Evolutionary conservation across 2,329 filamentous ascomycete species (phyloP).

Genomic region (Trichothecium sympodiale): DNA sequence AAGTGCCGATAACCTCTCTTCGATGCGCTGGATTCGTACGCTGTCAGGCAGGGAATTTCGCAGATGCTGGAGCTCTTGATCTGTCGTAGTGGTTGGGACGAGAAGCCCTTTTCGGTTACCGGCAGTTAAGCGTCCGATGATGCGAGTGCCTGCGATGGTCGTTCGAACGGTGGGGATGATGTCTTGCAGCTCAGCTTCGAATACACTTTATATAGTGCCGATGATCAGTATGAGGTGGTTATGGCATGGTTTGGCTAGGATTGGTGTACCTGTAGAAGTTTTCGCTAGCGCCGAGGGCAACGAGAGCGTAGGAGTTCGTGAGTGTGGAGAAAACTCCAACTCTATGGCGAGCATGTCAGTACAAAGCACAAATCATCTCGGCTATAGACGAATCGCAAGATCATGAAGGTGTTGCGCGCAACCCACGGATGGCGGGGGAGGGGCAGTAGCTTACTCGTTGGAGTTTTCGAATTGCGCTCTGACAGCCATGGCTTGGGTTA

Average conservation of each 20-base stretch:
- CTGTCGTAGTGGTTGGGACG: conserved; percentile 89
- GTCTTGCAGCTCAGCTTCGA: conserved; percentile 95
- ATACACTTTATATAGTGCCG: conserved; percentile 49
- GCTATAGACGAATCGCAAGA: too few species aligned
- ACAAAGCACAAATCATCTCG: too few species aligned
- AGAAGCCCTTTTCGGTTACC: conserved; percentile 95
- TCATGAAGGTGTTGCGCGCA: too few species aligned
- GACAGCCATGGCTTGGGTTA: conserved; percentile 44
- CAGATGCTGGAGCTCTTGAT: conserved; percentile 96
- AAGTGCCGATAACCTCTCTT: conserved; percentile 89
- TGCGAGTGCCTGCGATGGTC: conserved; percentile 91
- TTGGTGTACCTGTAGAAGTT: conserved; percentile 83
- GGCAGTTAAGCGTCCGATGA: conserved; percentile 89
- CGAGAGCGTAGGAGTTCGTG: conserved; percentile 93
- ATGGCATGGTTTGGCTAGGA: too few species aligned
- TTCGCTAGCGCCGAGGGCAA: conserved; percentile 89
- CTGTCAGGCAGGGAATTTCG: conserved; percentile 86
- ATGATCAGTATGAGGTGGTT: background rate
- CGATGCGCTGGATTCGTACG: conserved; percentile 93
- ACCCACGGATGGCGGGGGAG: conserved; percentile 13
- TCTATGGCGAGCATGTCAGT: conserved; percentile 33
- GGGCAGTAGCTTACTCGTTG: conserved; percentile 58
- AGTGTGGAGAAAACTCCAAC: conserved; percentile 94
- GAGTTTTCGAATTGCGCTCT: conserved; percentile 79
- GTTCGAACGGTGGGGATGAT: conserved; percentile 94